Conservation (phyloP, 352 stramenopile genomes). For the Hyphochytrium catenoides region DNA sequence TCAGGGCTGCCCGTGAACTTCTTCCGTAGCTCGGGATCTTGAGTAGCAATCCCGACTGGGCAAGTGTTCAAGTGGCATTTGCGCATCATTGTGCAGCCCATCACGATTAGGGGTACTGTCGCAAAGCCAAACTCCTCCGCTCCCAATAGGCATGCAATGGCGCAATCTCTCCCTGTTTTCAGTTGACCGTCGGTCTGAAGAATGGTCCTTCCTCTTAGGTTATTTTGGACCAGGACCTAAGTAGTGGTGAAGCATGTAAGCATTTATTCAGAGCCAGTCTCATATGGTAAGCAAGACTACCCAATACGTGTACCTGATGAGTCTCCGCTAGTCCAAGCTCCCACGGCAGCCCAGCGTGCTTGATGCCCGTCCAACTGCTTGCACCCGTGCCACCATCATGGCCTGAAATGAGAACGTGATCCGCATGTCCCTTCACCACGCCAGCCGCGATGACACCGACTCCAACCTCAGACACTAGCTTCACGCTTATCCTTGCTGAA, state of each 20-base stretch:
- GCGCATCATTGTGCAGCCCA: conserved; percentile 64
- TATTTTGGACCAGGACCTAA: conserved; percentile 45
- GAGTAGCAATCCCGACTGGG: conserved; percentile 41
- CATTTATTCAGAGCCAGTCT: too few species aligned
- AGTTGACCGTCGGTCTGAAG: conserved; percentile 55
- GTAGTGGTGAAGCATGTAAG: too few species aligned
- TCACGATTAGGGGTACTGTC: conserved; percentile 66
- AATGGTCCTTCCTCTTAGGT: conserved; percentile 35
- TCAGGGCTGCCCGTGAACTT: conserved; percentile 60
- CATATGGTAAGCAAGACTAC: too few species aligned
- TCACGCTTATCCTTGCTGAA: conserved; percentile 46
- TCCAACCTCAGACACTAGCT: conserved; percentile 58
- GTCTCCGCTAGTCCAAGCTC: conserved; percentile 53
- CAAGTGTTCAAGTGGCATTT: conserved; percentile 70
- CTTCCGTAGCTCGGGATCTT: conserved; percentile 41
- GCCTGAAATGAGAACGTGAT: conserved; percentile 52
- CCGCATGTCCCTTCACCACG: conserved; percentile 54
- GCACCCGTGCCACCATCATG: conserved; percentile 59
- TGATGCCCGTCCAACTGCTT: conserved; percentile 54
- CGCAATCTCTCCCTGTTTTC: conserved; percentile 49
- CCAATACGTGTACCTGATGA: too few species aligned
- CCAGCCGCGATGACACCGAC: conserved; percentile 63
- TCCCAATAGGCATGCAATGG: conserved; percentile 47
- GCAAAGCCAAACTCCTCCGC: conserved; percentile 64
- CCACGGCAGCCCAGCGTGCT: conserved; percentile 53